Base-by-base conservation (phyloP, 495 filamentous ascomycete species). In the Chaetomium fimeti region DNA sequence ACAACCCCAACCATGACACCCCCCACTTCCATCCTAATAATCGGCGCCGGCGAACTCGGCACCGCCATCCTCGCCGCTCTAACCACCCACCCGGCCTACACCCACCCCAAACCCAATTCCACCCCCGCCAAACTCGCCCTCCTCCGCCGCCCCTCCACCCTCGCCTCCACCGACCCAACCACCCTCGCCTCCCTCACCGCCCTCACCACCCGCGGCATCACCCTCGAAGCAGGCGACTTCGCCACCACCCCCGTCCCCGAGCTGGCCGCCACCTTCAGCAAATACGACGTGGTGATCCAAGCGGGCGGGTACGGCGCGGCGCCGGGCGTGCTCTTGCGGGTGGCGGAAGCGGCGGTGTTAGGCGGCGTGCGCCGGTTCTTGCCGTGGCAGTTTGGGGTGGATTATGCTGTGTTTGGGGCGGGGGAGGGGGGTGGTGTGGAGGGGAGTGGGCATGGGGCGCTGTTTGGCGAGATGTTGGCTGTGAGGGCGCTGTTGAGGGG, bases 381-480 rank as follows among this genome's bases (percentile, higher is more conserved):
- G 16, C 85, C 87, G 2, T 88, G 87, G 86, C 86, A 90, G 71
- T 88, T 85, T 71, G 87, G 87, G 11, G 78, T 87, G 2, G 84
- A 89, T 66, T 89, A 89, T 68, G 83, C 85, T 62, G 72, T 75
- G 36, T 83, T 89, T 40, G 85, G 85, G 2, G 57, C 1, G 0
- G 42, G 25, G 15, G 42, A 12, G 13, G 25, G 48, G 48, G 15
- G 25, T 40, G 85, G 85, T 0, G 57, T 8, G 2, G 42, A 25
- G 15, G 42, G 6, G 13, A 27, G 79, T 24, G 78, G 78, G 55
- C 80, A 84, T 70, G 45, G 24, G n/a, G 82, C 82, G 64, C 55
- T 88, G 22, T 89, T 88, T 61, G 84, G 83, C 60, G 86, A 88
- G 78, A 84, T 88, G 74, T 66, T 87, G 0, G 77, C 79, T 57